Percentiles rank a stretch among this genome's conserved stretches.
These are phyloP conservation scores for Strobilomyces dryophilus DNA, from an alignment of 768 basidiomycete genomes.

Conservation along the genomic window DNA sequence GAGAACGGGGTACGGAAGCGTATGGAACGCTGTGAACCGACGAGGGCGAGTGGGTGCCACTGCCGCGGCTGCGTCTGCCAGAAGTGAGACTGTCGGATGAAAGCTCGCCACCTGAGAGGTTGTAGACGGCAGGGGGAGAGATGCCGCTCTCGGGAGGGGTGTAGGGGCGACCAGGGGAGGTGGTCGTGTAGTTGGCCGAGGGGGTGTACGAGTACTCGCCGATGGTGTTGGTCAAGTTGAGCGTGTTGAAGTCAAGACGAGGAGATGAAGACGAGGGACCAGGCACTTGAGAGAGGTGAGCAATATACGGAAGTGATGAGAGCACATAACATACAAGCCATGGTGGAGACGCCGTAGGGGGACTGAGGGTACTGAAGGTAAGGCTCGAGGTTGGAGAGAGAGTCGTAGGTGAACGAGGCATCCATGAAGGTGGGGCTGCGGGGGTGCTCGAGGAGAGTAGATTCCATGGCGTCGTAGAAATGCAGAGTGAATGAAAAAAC, in stretches of 20 bases:
- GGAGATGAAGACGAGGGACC: conserved; percentile 50
- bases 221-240: conserved; percentile 54
- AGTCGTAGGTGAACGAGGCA: conserved; percentile 43
- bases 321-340: conserved; percentile 51
- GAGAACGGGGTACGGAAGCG: conserved; percentile 67
- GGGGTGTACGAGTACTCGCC: conserved; percentile 58
- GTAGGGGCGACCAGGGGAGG: conserved; percentile 57
- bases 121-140: conserved; percentile 71
- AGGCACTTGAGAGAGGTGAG: conserved; percentile 40
- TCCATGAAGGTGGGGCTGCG: conserved; percentile 51
- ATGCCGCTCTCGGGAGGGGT: conserved; percentile 66
- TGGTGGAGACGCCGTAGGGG: conserved; percentile 53
- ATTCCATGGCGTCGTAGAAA: conserved; percentile 38
- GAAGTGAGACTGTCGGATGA: conserved; percentile 70
- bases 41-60: conserved; percentile 52
- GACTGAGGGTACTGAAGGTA: conserved; percentile 73
- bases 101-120: conserved; percentile 63
- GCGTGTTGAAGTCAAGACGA: conserved; percentile 57
- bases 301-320: neutral
- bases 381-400: conserved; percentile 40
- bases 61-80: conserved; percentile 66
- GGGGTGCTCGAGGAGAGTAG: conserved; percentile 47
- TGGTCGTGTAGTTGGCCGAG: conserved; percentile 49
- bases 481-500: conserved; percentile 38
- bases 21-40: conserved; percentile 47